A percentile compares a stretch with the other conserved stretches of the same genome.
Conservation (phyloP, 1,284 basidiomycete species). For the Sporisorium sorghi region DNA sequence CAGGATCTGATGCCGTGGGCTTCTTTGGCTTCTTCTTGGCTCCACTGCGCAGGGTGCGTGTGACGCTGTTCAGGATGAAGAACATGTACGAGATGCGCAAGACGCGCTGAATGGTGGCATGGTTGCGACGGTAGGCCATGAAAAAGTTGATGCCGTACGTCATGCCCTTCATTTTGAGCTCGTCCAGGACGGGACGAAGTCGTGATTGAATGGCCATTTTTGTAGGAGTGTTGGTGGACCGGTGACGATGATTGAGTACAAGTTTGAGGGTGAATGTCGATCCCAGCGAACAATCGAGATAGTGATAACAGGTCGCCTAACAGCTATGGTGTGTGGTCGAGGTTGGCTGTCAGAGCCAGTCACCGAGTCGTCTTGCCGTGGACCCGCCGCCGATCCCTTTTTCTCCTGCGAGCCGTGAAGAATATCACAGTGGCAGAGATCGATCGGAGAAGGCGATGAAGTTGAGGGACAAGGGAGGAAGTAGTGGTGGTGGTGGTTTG, state of each 20-base stretch:
- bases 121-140: constrained; percentile 60
- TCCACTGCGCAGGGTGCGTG: constrained; percentile 50
- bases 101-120: constrained; percentile 58
- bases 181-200: constrained; percentile 50
- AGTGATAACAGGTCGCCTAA: neutral
- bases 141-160: constrained; percentile 51
- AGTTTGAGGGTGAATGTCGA: neutral
- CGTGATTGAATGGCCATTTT: constrained; percentile 64
- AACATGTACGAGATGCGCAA: constrained; percentile 56
- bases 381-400: neutral
- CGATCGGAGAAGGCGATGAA: neutral
- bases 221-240: neutral
- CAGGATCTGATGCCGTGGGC: constrained; percentile 15
- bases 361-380: neutral
- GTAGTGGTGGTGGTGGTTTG: neutral
- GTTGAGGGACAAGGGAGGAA: neutral
- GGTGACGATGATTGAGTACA: neutral
- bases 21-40: constrained; percentile 52
- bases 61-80: constrained; percentile 53
- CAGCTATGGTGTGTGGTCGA: neutral
- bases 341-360: neutral
- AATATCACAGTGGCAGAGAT: too few species aligned
- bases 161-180: constrained; percentile 56
- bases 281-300: neutral
- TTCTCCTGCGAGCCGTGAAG: too few species aligned